phyloP scores from a whole-genome alignment of 352 stramenopile genomes.

The Phytophthora brassicae region DNA sequence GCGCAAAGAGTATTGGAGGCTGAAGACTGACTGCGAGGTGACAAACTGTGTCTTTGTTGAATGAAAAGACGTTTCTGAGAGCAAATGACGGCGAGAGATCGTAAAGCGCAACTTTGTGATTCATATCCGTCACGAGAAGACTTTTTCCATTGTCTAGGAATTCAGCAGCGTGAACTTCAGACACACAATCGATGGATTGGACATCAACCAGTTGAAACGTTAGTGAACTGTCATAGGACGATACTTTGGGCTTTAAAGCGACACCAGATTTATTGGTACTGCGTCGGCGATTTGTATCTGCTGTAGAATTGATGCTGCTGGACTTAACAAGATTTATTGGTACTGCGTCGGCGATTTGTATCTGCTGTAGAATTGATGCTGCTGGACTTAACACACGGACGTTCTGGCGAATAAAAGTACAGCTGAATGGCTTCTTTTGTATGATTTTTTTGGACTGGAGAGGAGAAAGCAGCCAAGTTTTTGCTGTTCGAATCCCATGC shows the following conservation, averaged over 20 bases:
- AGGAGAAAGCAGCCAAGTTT: constrained; percentile 14
- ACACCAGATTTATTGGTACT: constrained; percentile 12
- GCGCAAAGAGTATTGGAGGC: constrained; percentile 10
- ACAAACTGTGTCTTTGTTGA: constrained; percentile 26
- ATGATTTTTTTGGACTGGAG: constrained; percentile 1
- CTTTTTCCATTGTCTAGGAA: constrained; percentile 29
- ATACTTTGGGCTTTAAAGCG: constrained; percentile 22
- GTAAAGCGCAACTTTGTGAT: constrained; percentile 25
- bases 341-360: constrained; percentile 15
- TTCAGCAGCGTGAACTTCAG: constrained; percentile 22
- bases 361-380: constrained; percentile 2
- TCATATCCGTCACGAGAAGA: constrained; percentile 38
- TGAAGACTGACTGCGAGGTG: constrained; percentile 16
- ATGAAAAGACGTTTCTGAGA: constrained; percentile 2
- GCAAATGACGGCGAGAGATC: constrained; percentile 15
- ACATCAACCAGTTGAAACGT: constrained; percentile 33
- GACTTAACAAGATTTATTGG: constrained; percentile 5
- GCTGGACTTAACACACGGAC: background rate
- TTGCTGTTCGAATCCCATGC: constrained; percentile 19
- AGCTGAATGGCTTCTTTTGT: constrained; percentile 7
- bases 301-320: constrained; percentile 1
- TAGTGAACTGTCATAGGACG: constrained; percentile 12
- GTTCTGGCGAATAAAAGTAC: constrained; percentile 33
- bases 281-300: constrained; percentile 14
- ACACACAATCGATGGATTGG: constrained; percentile 12